Evolutionary conservation across 1,139 yeast genomes (phyloP).

Genomic region (Pneumocystis murina): DNA sequence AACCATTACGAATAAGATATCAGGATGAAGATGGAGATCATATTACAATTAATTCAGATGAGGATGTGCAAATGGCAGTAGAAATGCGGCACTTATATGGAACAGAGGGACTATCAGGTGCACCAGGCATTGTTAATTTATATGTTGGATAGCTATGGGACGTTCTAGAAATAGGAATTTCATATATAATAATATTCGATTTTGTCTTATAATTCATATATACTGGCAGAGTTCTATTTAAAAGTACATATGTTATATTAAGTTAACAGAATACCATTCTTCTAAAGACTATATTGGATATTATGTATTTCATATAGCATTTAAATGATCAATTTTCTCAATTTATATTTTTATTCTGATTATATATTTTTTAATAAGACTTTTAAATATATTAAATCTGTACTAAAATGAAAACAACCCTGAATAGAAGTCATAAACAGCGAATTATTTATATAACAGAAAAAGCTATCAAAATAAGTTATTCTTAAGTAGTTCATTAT

Average conservation of each 20-base stretch:
- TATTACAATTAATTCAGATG: slow-evolving; percentile 73
- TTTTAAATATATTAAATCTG: neutral
- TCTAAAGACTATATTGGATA: neutral
- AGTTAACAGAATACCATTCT: neutral
- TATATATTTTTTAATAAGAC: neutral
- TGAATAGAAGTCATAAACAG: too few species aligned
- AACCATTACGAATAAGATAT: slow-evolving; percentile 49
- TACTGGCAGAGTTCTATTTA: neutral
- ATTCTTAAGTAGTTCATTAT: too few species aligned
- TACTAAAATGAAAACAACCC: too few species aligned
- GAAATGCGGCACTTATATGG: slow-evolving; percentile 16
- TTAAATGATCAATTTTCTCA: neutral
- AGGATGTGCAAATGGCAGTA: slow-evolving; percentile 39
- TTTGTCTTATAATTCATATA: neutral
- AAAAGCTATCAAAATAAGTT: too few species aligned
- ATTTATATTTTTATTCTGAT: neutral
- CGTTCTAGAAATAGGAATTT: neutral
- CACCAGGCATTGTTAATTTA: neutral
- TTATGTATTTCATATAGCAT: neutral
- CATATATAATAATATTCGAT: neutral
- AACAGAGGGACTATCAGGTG: neutral
- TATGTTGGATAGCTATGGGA: neutral
- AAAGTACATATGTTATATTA: neutral
- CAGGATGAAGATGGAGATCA: slow-evolving; percentile 93
- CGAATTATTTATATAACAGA: too few species aligned